These are phyloP conservation scores for Phlebiopsis flavidoalba DNA, from an alignment of 768 basidiomycete species.

Conservation along the genomic window DNA sequence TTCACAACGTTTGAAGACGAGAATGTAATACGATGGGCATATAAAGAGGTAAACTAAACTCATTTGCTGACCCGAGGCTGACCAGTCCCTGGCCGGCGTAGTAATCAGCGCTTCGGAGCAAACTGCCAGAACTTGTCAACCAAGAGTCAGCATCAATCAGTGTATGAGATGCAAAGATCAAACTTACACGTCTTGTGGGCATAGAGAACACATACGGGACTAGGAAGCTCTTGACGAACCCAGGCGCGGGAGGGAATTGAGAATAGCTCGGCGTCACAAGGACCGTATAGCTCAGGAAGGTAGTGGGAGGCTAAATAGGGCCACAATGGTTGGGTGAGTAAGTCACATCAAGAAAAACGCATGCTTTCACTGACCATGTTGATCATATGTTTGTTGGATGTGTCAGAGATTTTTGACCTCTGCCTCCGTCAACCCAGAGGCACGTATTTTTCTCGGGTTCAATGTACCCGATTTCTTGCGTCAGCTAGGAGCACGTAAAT, in stretches of 20 bases:
- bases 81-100: too few relatives aligned
- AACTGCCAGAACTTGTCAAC: constrained; percentile 9
- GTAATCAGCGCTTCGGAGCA: background rate
- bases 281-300: constrained; percentile 7
- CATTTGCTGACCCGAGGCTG: too few relatives aligned
- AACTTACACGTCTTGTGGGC: background rate
- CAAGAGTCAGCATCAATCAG: background rate
- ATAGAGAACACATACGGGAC: constrained; percentile 6
- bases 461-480: constrained; percentile 11
- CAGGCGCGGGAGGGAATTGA: constrained; percentile 9
- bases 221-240: constrained; percentile 4
- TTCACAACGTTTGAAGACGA: too few relatives aligned
- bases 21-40: too few relatives aligned
- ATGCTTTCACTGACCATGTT: background rate
- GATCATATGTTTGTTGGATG: constrained; percentile 4
- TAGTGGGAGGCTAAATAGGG: background rate
- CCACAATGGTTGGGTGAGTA: background rate
- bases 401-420: constrained; percentile 10
- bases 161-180: too few relatives aligned
- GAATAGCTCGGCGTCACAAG: constrained; percentile 5
- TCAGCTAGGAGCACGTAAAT: background rate
- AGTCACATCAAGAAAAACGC: background rate
- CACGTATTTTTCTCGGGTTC: constrained; percentile 12
- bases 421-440: constrained; percentile 7
- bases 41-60: too few relatives aligned